phyloP scores from a whole-genome alignment of 2,329 filamentous ascomycete species.

The Xylogone sp. region DNA sequence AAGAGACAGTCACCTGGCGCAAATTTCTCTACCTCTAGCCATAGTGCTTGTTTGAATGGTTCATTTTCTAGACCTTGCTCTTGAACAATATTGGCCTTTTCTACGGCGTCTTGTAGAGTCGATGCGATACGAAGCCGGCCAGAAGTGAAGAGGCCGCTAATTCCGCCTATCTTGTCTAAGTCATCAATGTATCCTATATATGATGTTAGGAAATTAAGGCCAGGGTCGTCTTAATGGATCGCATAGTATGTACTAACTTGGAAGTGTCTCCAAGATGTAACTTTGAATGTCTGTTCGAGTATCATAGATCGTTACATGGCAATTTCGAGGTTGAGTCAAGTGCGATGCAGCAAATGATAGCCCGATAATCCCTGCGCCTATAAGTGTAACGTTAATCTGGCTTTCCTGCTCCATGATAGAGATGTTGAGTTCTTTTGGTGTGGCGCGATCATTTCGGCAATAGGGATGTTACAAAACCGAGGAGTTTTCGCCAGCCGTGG shows the following conservation, averaged over 20 bases:
- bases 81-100: constrained; percentile 48
- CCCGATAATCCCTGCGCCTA: constrained; percentile 45
- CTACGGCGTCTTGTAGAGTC: constrained; percentile 38
- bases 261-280: constrained; percentile 39
- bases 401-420: neutral
- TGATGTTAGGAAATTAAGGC: neutral
- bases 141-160: constrained; percentile 16
- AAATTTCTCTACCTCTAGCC: constrained; percentile 44
- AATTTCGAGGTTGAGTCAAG: constrained; percentile 35
- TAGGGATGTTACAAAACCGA: neutral
- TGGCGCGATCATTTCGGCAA: neutral
- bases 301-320: constrained; percentile 39
- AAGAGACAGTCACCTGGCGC: constrained; percentile 42
- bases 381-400: constrained; percentile 27
- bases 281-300: constrained; percentile 40
- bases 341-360: constrained; percentile 53
- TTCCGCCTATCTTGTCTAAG: neutral
- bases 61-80: constrained; percentile 55
- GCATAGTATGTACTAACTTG: constrained; percentile 27
- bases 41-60: constrained; percentile 46
- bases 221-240: neutral
- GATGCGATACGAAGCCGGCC: constrained; percentile 31
- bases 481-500: too few species aligned
- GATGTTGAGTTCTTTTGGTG: neutral
- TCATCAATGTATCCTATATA: neutral